phyloP scores from a whole-genome alignment of 345 rosid species.

The Euphorbia tirucalli region DNA sequence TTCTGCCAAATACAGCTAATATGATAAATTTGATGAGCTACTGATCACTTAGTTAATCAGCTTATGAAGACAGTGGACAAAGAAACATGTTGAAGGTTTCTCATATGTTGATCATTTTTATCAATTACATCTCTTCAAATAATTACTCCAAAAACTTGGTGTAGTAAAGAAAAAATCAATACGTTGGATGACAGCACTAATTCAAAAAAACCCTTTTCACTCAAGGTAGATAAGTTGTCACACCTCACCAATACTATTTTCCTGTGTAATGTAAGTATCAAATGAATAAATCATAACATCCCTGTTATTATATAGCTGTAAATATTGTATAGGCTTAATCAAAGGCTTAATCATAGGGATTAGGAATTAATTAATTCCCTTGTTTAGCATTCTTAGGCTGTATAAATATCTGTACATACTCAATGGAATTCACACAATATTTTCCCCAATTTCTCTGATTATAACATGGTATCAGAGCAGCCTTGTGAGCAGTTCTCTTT shows the following conservation, averaged over 20 bases:
- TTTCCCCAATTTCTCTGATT: no score
- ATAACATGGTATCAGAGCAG: no score
- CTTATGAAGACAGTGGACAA: not conserved
- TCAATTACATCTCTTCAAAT: not conserved
- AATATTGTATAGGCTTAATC: no score
- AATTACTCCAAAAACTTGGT: not conserved
- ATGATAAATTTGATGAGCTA: not conserved
- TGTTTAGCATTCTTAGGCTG: no score
- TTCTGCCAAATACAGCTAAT: not conserved
- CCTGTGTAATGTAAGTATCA: not conserved
- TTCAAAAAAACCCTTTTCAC: not conserved
- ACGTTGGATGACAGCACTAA: not conserved
- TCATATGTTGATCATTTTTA: not conserved
- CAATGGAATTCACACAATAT: no score
- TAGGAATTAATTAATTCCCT: no score
- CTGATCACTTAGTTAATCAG: not conserved
- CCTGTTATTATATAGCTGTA: no score
- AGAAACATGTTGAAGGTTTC: constrained; percentile 3
- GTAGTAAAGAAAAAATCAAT: not conserved
- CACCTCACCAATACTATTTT: not conserved
- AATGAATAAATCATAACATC: not conserved
- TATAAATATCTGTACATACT: no score
- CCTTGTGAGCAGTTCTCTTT: no score
- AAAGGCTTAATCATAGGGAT: no score
- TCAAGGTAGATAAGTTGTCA: not conserved